Evolutionary conservation across 2,329 filamentous ascomycete genomes (phyloP).

Genomic region (Madurella fahalii): DNA sequence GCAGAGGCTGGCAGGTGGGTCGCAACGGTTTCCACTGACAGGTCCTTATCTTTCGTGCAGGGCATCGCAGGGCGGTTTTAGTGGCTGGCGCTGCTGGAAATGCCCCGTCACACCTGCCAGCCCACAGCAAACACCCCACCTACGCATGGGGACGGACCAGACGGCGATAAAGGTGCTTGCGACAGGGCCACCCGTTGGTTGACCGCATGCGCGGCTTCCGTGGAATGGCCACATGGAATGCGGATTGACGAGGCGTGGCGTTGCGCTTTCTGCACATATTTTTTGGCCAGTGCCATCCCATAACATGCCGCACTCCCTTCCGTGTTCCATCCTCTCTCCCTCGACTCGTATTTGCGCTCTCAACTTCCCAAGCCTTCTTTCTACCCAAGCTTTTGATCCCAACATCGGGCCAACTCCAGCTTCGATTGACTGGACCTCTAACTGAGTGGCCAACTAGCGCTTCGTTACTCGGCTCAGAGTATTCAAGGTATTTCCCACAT

Average conservation of each 20-base stretch:
- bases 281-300: not conserved
- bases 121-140: conserved; percentile 8
- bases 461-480: not conserved
- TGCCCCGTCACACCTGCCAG: not conserved
- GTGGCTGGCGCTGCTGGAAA: not conserved
- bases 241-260: conserved; percentile 12
- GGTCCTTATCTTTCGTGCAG: not conserved
- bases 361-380: not conserved
- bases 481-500: not conserved
- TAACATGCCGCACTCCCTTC: not conserved
- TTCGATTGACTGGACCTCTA: not conserved
- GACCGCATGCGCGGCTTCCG: conserved; percentile 1
- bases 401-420: not conserved
- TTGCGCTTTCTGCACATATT: not conserved
- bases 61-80: not conserved
- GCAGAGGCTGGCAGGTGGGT: not conserved
- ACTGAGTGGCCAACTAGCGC: not conserved
- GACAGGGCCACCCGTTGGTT: conserved; percentile 1
- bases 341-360: not conserved
- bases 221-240: conserved; percentile 18
- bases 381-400: not conserved
- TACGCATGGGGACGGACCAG: not conserved
- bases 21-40: conserved; percentile 1
- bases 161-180: conserved; percentile 8
- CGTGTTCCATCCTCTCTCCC: not conserved